Conservation (phyloP, 176 grass and related monocot genomes). For the Neostapfia colusana region DNA sequence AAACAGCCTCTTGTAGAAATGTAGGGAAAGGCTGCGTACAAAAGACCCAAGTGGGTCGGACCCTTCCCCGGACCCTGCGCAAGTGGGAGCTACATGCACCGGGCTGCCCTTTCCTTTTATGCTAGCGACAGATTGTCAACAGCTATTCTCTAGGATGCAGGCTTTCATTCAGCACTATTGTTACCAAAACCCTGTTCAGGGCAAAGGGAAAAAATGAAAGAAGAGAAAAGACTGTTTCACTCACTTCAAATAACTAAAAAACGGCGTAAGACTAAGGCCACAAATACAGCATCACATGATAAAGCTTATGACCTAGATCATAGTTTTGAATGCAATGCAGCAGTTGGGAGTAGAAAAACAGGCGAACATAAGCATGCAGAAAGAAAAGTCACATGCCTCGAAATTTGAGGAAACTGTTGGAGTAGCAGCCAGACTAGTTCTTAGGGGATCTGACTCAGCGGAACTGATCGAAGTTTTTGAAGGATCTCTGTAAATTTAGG, state of each 20-base stretch:
- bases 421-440: slow-evolving; percentile 56
- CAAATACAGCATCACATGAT: slow-evolving; percentile 21
- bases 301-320: slow-evolving; percentile 22
- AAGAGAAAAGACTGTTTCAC: neutral
- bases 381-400: slow-evolving; percentile 52
- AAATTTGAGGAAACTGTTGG: slow-evolving; percentile 91
- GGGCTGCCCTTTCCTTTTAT: too few relatives aligned
- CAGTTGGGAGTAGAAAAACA: slow-evolving; percentile 25
- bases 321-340: neutral
- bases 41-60: too few relatives aligned
- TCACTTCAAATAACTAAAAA: slow-evolving; percentile 10
- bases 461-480: slow-evolving; percentile 44
- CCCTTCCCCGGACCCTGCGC: too few relatives aligned
- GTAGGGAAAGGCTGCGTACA: too few relatives aligned
- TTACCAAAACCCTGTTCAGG: neutral
- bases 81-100: too few relatives aligned
- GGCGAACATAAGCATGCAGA: slow-evolving; percentile 25
- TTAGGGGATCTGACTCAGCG: slow-evolving; percentile 69
- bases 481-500: slow-evolving; percentile 67
- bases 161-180: slow-evolving; percentile 3
- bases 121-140: slow-evolving; percentile 3
- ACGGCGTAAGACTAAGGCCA: neutral
- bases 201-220: neutral
- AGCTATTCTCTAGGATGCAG: neutral
- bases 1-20: too few relatives aligned